phyloP scores from a whole-genome alignment of 176 grass and related monocot species.

The Oryza officinalis region DNA sequence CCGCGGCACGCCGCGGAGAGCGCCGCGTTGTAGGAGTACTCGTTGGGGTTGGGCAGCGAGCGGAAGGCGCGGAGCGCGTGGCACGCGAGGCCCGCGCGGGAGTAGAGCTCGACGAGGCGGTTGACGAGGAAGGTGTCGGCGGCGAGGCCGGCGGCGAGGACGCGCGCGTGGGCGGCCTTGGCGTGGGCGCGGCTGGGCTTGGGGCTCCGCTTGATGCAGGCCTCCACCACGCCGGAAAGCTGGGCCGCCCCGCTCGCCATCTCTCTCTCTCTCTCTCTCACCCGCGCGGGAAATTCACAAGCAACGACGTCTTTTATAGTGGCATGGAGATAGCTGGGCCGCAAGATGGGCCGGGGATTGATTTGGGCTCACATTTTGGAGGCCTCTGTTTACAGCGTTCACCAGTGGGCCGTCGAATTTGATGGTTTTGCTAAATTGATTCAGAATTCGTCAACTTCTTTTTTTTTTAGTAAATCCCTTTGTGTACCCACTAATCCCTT shows the following conservation, averaged over 20 bases:
- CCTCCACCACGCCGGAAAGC: conserved; percentile 37
- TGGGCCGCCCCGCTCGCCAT: conserved; percentile 47
- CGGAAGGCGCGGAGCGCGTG: conserved; percentile 59
- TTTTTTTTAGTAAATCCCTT: too few species aligned
- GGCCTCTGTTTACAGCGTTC: too few species aligned
- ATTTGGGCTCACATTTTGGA: background rate
- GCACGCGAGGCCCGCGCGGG: conserved; percentile 55
- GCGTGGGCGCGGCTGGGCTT: conserved; percentile 37
- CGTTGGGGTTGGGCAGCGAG: conserved; percentile 57
- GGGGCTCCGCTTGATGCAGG: conserved; percentile 52
- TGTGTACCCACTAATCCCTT: too few species aligned
- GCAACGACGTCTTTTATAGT: background rate
- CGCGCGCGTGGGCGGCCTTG: conserved; percentile 63
- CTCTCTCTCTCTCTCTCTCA: background rate
- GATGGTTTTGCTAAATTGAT: too few species aligned
- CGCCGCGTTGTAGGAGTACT: conserved; percentile 76
- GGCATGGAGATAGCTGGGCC: background rate
- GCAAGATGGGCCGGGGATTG: background rate
- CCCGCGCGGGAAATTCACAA: too few species aligned
- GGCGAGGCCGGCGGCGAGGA: conserved; percentile 62
- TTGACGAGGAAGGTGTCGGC: conserved; percentile 81
- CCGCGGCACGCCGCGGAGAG: conserved; percentile 51
- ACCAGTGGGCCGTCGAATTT: background rate
- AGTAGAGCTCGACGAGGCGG: conserved; percentile 89
- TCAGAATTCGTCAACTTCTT: too few species aligned